Evolutionary conservation across 371 early-diverging fungal species (phyloP), one percentile per base, ranked within the genome.

Genomic region (Mortierella sp.): DNA sequence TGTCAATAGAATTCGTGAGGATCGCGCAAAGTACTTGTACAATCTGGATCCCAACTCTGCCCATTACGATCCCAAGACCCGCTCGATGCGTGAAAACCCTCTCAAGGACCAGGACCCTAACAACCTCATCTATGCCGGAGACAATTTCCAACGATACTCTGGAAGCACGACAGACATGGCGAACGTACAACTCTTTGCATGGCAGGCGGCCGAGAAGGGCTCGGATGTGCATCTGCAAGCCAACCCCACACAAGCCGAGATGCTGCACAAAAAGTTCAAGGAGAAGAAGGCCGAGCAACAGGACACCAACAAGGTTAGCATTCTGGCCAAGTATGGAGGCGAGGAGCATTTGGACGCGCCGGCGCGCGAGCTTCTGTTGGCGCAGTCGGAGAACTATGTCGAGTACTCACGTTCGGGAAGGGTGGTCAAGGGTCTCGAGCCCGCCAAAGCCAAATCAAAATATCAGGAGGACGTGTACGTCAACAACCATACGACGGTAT

Each of bases 1-100:
- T 64, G 8, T 16, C 61, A 28, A 50, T 77, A 93, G 95, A 89
- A 98, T 99, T 88, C 97, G 99, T 88, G 99, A 99, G 91, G 99
- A 99, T 89, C 98, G 98, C 13, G 98, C 99, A 59, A 99, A 99
- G 89, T 99, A 99, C 86, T 90, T 99, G 72, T 91, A 95, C 72
- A 98, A 99, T 88, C 88, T 99, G 79, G 97, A 98, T 83, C 92
- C 94, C n/a, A 93, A 98, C 78, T 96, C 97, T 1, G 99, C 98
- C 0, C 95, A 97, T 90, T 99, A 99, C 86, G 98, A 99, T 89
- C 99, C 99, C 46, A 99, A 99, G 88, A 97, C 99, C 11, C 94
- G 99, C 59, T 97, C 98, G 5, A 99, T 99, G 99, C 95, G 98
- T 84, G 99, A 98, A 69, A 98, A 98, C 88, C 98, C 98, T 26